phyloP scores from a whole-genome alignment of 2,329 filamentous ascomycete species.

The Sporothrix luriei region DNA sequence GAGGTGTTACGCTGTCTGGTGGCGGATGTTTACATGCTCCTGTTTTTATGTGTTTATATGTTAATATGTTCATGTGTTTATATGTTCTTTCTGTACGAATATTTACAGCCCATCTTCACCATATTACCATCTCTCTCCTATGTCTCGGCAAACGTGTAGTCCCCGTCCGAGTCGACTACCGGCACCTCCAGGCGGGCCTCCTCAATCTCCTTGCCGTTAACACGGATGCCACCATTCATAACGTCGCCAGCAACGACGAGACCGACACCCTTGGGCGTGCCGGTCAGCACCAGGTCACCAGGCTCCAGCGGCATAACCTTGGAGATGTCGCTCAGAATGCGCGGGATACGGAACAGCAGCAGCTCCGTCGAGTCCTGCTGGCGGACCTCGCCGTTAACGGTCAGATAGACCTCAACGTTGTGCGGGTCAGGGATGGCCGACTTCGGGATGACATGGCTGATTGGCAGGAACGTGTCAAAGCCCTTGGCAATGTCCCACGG shows the following conservation, averaged over 20 bases:
- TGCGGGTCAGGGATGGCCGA: conserved; percentile 81
- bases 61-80: background rate
- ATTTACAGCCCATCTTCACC: conserved; percentile 25
- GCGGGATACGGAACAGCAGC: conserved; percentile 90
- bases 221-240: conserved; percentile 79
- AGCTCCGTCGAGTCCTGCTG: conserved; percentile 89
- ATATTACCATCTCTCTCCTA: conserved; percentile 43
- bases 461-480: conserved; percentile 94
- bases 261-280: conserved; percentile 94
- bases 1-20: background rate
- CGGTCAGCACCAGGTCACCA: conserved; percentile 93
- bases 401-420: conserved; percentile 81
- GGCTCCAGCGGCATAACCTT: conserved; percentile 91
- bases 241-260: conserved; percentile 81
- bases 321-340: conserved; percentile 86
- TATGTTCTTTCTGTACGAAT: conserved; percentile 7
- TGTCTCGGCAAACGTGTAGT: conserved; percentile 77
- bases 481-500: conserved; percentile 97
- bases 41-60: background rate
- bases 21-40: background rate
- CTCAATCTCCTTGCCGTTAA: conserved; percentile 79
- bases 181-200: conserved; percentile 82
- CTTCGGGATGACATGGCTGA: conserved; percentile 81
- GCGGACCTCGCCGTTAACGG: conserved; percentile 74
- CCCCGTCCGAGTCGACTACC: conserved; percentile 76